Base-by-base conservation (phyloP, 2,329 filamentous ascomycete genomes). In the Lachnellula arida region DNA sequence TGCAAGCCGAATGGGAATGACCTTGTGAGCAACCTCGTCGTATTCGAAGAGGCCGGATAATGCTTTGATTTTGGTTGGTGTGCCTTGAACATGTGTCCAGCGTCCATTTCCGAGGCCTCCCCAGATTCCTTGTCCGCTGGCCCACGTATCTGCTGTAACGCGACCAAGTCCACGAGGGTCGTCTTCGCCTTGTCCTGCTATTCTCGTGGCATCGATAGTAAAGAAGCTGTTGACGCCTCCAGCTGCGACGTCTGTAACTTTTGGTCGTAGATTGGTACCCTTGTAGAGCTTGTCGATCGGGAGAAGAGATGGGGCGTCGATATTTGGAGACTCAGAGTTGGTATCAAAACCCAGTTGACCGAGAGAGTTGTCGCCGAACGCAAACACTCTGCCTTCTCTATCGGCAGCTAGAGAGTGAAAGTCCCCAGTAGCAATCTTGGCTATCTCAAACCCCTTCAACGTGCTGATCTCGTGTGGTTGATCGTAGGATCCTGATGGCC, bases 341-440 rank as follows among this genome's bases (percentile, higher is more conserved):
- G 81, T 82, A 50, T 90, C 84, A 65, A 93, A 85, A n/a, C 93
- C 93, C 3, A 97, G 79, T 72, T 97, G 94, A n/a, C 94, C 94
- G 44, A 84, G 82, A 0, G 86, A 85, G 73, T 97, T 97, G 71
- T 97, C 92, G 39, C 94, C 94, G 74, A 96, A 97, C 6, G 85
- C 79, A 71, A 94, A 96, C 15, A 94, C 80, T 15, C 85, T 82
- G 15, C 93, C 93, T 51, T 87, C 78, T 57, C 82, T 81, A 68
- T 93, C 89, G 15, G 91, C 78, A 0, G 85, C 88, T 1, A 95
- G 75, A 4, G 91, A 96, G 73, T 99, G 94, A 63, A 86, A 85
- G 68, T 96, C 91, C 23, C 94, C 94, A 1, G 90, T 77, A 1
- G 93, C 92, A 56, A 97, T 86, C 62, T 89, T 81, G 5, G 77